Percentiles rank a stretch among this genome's conserved stretches.
These are phyloP conservation scores for Auriscalpium microsporum DNA, from an alignment of 768 basidiomycete species.

Conservation along the genomic window DNA sequence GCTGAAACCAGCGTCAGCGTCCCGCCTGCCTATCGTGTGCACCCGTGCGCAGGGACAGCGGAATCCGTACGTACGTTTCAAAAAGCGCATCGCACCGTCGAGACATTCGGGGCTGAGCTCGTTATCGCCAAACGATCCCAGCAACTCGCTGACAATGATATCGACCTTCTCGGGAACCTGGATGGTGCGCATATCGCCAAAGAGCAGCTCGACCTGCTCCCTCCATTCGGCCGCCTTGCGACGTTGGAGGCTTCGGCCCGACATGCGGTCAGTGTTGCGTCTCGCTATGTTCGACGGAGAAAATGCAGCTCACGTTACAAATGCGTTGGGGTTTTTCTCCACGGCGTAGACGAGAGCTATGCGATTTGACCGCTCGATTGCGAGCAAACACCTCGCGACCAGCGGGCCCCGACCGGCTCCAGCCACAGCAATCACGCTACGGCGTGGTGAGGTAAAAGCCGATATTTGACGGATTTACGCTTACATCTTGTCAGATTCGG, in stretches of 20 bases:
- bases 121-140: conserved; percentile 98
- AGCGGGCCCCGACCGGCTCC: conserved; percentile 95
- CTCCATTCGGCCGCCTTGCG: conserved; percentile 80
- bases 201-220: conserved; percentile 68
- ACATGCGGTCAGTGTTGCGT: not conserved
- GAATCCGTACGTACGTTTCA: conserved; percentile 47
- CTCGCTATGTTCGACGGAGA: no score
- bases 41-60: not conserved
- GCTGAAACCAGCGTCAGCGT: conserved; percentile 37
- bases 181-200: conserved; percentile 89
- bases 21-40: not conserved
- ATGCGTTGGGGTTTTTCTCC: conserved; percentile 96
- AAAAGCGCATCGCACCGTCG: conserved; percentile 88
- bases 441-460: not conserved
- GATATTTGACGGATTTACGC: conserved; percentile 17
- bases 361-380: conserved; percentile 58
- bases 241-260: conserved; percentile 62
- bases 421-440: conserved; percentile 79
- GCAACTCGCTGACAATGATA: conserved; percentile 88
- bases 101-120: conserved; percentile 97
- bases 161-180: conserved; percentile 82
- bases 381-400: conserved; percentile 74
- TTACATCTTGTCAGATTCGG: conserved; percentile 53
- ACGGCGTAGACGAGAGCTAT: conserved; percentile 73
- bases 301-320: conserved; percentile 65